Evolutionary conservation across 2,329 filamentous ascomycete species (phyloP), one percentile per base, ranked within the genome.

Genomic region (Penicillium glabrum): DNA sequence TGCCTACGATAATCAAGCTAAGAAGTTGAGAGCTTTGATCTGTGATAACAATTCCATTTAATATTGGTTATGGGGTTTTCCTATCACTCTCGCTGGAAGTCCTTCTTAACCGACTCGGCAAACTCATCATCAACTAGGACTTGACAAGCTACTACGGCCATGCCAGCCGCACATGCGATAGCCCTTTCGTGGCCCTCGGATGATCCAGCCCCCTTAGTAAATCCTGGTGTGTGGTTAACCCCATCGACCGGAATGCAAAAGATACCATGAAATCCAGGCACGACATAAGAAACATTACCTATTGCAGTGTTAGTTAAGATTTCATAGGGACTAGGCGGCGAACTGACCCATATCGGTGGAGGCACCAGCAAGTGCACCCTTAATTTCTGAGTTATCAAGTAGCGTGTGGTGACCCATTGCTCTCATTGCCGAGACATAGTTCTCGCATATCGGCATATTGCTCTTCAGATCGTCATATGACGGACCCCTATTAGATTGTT

Each of bases 151-250:
- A 70, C 69, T 13, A 68, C 66, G 8, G 69, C 68, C 67, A 71
- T 71, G 1, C 69, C 69, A 10, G 67, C 68, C 3, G 67, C 69
- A 53, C 68, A 71, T 3, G 56, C 57, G 5, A 70, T 56, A 0
- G 80, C 75, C 45, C 77, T 73, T 27, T 77, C 68, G 54, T 82
- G 83, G 0, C 80, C 79, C 16, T 75, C 73, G 24, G 70, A 72
- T 0, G 79, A 83, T 4, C 82, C 81, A 0, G 82, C 77, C 0
- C 82, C 79, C 3, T 72, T 69, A 9, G 81, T 79, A 61, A 84
- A 87, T 0, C 79, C 77, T 0, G 79, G 77, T 8, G 78, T 86
- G 57, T 83, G 83, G 19, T 83, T 82, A 0, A 80, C 78, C 1
- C 76, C 77, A 2, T 75, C 73, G 3, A 73, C 72, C 0, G 79